A percentile compares a stretch with the other conserved stretches of the same genome.
These are phyloP conservation scores for Aspergillus bombycis DNA, from an alignment of 2,329 filamentous ascomycete species.

Conservation along the genomic window DNA sequence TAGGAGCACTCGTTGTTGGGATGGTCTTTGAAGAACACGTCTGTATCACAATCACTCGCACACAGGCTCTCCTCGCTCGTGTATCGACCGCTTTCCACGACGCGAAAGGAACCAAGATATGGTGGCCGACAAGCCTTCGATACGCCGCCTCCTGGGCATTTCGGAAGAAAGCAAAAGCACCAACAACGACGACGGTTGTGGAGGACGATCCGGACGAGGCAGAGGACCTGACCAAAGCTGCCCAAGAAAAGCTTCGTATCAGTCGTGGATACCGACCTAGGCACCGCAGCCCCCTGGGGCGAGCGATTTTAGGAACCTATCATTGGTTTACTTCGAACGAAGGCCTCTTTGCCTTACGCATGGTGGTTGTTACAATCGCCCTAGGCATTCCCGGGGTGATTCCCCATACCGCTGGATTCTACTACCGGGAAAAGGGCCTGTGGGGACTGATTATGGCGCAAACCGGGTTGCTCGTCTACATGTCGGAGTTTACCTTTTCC, in stretches of 20 bases:
- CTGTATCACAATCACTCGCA: constrained; percentile 25
- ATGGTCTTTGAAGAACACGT: constrained; percentile 54
- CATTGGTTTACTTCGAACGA: constrained; percentile 48
- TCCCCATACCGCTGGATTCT: constrained; percentile 52
- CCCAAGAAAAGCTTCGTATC: constrained; percentile 42
- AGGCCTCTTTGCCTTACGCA: constrained; percentile 52
- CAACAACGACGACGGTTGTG: constrained; percentile 21
- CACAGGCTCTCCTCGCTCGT: constrained; percentile 36
- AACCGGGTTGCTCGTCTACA: constrained; percentile 52
- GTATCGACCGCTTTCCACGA: constrained; percentile 42
- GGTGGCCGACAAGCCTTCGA: constrained; percentile 47
- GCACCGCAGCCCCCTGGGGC: constrained; percentile 31
- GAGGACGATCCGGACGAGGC: constrained; percentile 30
- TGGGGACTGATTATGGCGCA: constrained; percentile 59
- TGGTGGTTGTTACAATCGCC: constrained; percentile 53
- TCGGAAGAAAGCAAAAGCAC: constrained; percentile 29
- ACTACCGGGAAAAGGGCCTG: constrained; percentile 55
- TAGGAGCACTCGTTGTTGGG: constrained; percentile 48
- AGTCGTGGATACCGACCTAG: constrained; percentile 35
- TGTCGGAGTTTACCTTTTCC: constrained; percentile 56
- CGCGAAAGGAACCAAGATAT: constrained; percentile 42
- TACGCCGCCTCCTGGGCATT: constrained; percentile 47
- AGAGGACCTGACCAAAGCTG: constrained; percentile 38
- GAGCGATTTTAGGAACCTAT: constrained; percentile 34
- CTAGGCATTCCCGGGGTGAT: constrained; percentile 48